Percentiles rank a stretch among this genome's conserved stretches.
Conservation (phyloP, 805 yeast species). For the Candida qinlingensis region DNA sequence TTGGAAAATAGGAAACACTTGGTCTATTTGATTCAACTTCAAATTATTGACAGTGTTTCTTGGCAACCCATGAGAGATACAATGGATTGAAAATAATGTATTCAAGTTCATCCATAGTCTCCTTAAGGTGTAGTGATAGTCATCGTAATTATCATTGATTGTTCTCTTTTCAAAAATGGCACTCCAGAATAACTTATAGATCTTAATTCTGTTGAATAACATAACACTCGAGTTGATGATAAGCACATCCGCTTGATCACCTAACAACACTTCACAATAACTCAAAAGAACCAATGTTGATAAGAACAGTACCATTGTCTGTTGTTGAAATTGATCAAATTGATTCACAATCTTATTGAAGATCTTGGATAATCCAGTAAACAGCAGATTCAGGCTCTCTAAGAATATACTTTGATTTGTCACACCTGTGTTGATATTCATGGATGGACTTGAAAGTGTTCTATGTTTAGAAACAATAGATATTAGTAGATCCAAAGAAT, state of each 20-base stretch:
- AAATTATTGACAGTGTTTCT: constrained; percentile 22
- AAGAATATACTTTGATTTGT: constrained; percentile 1
- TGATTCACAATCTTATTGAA: constrained; percentile 8
- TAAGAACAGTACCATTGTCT: constrained; percentile 10
- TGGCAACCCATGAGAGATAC: constrained; percentile 47
- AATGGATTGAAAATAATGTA: constrained; percentile 46
- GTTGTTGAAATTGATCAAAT: constrained; percentile 12
- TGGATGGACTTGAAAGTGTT: constrained; percentile 1
- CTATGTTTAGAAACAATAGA: constrained; percentile 9
- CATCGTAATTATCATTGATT: constrained; percentile 20
- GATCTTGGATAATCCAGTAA: constrained; percentile 12
- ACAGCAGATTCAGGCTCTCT: constrained; percentile 13
- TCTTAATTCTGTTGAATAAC: constrained; percentile 53
- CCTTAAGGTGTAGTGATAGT: constrained; percentile 24
- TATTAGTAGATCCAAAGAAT: constrained; percentile 17
- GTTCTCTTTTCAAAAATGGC: constrained; percentile 8
- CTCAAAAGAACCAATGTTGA: constrained; percentile 40
- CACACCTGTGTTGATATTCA: neutral
- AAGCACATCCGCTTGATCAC: constrained; percentile 51
- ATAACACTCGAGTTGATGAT: constrained; percentile 47
- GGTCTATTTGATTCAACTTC: constrained; percentile 16
- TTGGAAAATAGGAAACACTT: constrained; percentile 15
- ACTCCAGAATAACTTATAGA: constrained; percentile 32
- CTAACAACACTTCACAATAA: constrained; percentile 53
- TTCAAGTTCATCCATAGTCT: constrained; percentile 44